Evolutionary conservation across 2,329 filamentous ascomycete genomes (phyloP), one percentile per base, ranked within the genome.

Genomic region (Sclerotinia subarctica): DNA sequence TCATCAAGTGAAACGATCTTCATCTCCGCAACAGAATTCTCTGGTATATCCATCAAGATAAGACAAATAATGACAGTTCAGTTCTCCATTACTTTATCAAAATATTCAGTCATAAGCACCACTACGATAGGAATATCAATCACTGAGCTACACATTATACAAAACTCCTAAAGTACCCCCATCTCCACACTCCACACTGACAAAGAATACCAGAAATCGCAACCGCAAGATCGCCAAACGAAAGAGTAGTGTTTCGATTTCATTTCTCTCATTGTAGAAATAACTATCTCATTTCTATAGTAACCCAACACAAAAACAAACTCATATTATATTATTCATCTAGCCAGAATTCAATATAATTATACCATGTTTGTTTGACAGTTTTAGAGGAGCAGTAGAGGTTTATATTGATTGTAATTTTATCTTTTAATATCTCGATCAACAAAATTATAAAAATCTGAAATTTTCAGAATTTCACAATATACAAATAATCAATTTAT

Each of bases 141-240:
- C 53, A 64, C 70, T 57, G 52, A 72, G 71, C 53, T 72, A 72
- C 46, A 67, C 66, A 54, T 69, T 68, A 46, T 69, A 70, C n/a
- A 85, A 78, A 0, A 69, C 85, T 85, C 21, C 81, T 78, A 8
- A 85, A 78, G 49, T 46, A n/a, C n/a, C n/a, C n/a, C n/a, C n/a
- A 72, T 87, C 84, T 46, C 83, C 82, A 0, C n/a, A n/a, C n/a
- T n/a, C n/a, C n/a, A 85, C 87, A 4, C 83, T 84, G 4, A 86
- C 82, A 35, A 13, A 84, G 82, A 24, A 86, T 81, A 79, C 83
- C 72, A 82, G 83, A 73, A 5, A 85, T 79, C 5, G 85, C 82
- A 70, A 87, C 85, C 4, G 82, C 82, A 82, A 88, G 86, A 72
- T 89, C 86, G 2, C 86, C 86, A 19, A 86, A 84, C 85, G 86